Evolutionary conservation across 495 filamentous ascomycete genomes (phyloP), one percentile per base, ranked within the genome.

Genomic region (Trichoderma parareesei): DNA sequence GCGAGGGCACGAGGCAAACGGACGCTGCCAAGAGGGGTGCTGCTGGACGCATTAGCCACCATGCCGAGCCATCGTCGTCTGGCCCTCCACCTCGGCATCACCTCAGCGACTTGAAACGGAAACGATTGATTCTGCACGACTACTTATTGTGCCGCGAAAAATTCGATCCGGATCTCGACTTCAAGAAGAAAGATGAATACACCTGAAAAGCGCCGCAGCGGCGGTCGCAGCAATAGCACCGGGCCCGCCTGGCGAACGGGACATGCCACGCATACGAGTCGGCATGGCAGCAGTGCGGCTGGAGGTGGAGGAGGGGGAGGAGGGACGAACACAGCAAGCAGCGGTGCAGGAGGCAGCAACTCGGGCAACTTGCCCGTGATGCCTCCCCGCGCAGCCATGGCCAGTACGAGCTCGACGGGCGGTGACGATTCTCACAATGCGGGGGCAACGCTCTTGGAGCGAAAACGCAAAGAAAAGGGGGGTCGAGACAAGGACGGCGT

Each of bases 171-270:
- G 27, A 27, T 27, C 27, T 27, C 27, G 27, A 27, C 27, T 27
- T 27, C 27, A 27, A 2, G 27, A 27, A 27, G 27, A 27, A 16
- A 57, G 44, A 72, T 72, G 71, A 75, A 67, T 65, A 62, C 67
- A 48, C 65, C 73, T 43, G 73, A 76, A 53, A 76, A 74, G 64
- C 72, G 75, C 65, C 71, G 70, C 61, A 68, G 68, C 62, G 69
- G 60, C 42, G 60, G 46, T 44, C 38, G 57, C 44, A 49, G 57
- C 38, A 41, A 65, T 38, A 41, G 27, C 67, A 20, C 43, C n/a
- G 41, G 33, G 33, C 48, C 64, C 41, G 18, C 48, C 13, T 57
- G 20, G 53, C 53, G 53, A 33, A 16, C 53, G 9, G 53, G 53
- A 16, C 53, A 57, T 0, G 33, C 33, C 9, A 35, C 53, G 4